Evolutionary conservation across 352 stramenopile species (phyloP).

Genomic region (Globisporangium canariense): DNA sequence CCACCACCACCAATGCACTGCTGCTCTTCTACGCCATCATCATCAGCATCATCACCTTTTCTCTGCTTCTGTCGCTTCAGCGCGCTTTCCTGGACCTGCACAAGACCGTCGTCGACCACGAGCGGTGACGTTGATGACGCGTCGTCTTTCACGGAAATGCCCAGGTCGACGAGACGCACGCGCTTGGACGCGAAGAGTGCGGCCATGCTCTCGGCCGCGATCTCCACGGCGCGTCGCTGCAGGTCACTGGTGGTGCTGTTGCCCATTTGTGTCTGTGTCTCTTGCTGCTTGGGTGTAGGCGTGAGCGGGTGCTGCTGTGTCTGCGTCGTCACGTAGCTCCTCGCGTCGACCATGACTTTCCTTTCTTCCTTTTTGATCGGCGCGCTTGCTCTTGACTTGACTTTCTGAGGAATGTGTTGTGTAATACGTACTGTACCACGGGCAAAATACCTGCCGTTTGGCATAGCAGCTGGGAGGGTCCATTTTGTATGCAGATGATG

Average conservation of each 20-base stretch:
- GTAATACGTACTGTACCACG: background rate
- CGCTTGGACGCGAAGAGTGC: slow-evolving; percentile 8
- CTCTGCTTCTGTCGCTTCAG: background rate
- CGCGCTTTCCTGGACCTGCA: background rate
- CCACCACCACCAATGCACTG: background rate
- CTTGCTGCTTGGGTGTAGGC: background rate
- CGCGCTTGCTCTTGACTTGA: background rate
- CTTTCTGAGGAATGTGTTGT: background rate
- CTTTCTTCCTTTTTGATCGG: background rate
- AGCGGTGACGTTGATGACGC: background rate
- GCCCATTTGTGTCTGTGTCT: background rate
- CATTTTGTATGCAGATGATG: too few relatives aligned
- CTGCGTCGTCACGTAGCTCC: background rate
- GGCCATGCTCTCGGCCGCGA: slow-evolving; percentile 16
- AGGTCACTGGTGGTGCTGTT: background rate
- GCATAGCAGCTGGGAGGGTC: too few relatives aligned
- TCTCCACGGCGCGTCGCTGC: slow-evolving; percentile 11
- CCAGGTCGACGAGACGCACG: background rate
- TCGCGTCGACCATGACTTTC: slow-evolving; percentile 10
- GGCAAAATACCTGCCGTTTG: too few relatives aligned
- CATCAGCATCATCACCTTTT: background rate
- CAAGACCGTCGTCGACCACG: background rate
- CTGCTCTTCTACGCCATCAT: background rate
- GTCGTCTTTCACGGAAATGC: background rate
- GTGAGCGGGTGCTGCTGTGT: background rate